Conservation (phyloP, 2,329 filamentous ascomycete genomes). For the Beauveria scarabaeidicola region DNA sequence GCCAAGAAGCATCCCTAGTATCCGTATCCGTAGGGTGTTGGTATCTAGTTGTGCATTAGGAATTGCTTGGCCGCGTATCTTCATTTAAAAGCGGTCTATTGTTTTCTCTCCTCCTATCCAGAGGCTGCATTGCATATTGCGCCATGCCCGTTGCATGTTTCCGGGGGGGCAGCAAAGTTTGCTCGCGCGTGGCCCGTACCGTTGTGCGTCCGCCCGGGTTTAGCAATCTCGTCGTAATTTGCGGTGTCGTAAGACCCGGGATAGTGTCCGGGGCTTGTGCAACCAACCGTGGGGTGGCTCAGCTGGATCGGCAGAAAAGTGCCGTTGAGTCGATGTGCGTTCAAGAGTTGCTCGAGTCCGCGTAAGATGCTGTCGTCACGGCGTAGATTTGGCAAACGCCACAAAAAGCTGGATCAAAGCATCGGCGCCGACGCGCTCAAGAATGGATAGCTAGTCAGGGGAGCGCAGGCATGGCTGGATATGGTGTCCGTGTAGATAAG, state of each 20-base stretch:
- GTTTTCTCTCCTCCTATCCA: background rate
- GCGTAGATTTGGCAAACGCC: background rate
- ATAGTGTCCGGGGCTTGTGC: background rate
- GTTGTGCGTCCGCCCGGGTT: background rate
- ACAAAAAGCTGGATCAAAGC: background rate
- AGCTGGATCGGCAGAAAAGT: constrained; percentile 2
- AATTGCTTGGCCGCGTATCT: constrained; percentile 1
- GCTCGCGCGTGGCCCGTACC: background rate
- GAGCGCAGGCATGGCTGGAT: background rate
- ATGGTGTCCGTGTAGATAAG: background rate
- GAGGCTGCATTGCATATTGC: background rate
- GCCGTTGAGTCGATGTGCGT: background rate
- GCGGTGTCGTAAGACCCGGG: background rate
- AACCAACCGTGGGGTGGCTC: background rate
- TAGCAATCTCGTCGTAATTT: background rate
- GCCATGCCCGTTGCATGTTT: background rate
- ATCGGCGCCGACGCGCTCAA: constrained; percentile 4
- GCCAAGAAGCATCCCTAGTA: background rate
- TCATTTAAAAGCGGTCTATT: background rate
- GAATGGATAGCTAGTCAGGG: background rate
- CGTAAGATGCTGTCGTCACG: constrained; percentile 10
- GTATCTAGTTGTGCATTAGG: background rate
- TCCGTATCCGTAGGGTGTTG: background rate
- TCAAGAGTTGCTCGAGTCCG: background rate
- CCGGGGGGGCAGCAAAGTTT: background rate